A percentile compares a stretch with the other conserved stretches of the same genome.
Evolutionary conservation across 2,329 filamentous ascomycete species (phyloP).

Genomic region (Juglanconis oblonga): DNA sequence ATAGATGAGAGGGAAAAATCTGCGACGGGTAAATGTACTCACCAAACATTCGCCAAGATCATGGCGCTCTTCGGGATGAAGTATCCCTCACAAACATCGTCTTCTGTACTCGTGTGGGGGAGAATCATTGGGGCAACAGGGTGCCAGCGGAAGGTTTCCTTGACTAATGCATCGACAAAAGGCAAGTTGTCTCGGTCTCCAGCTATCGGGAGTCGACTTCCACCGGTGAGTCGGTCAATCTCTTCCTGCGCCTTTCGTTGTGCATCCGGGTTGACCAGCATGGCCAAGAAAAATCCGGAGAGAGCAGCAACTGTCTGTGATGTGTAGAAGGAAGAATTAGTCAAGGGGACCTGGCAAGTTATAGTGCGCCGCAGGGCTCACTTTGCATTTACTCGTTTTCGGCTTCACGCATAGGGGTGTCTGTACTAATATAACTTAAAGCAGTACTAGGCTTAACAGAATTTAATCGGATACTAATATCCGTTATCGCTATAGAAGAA

Average conservation of each 20-base stretch:
- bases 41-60: constrained; percentile 20
- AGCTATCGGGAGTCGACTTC: constrained; percentile 25
- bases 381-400: too few species aligned
- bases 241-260: constrained; percentile 29
- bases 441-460: too few species aligned
- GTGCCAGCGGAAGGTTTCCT: constrained; percentile 30
- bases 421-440: too few species aligned
- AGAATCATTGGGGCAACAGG: constrained; percentile 34
- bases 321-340: too few species aligned
- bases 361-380: too few species aligned
- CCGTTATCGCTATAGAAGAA: too few species aligned
- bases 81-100: constrained; percentile 25
- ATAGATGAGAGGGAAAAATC: not conserved
- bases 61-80: constrained; percentile 27
- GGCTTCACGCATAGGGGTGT: too few species aligned
- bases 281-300: constrained; percentile 42
- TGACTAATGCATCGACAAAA: constrained; percentile 29
- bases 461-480: too few species aligned
- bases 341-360: too few species aligned
- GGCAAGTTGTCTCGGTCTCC: constrained; percentile 27
- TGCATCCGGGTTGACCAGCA: constrained; percentile 43
- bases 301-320: constrained; percentile 30
- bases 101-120: constrained; percentile 34
- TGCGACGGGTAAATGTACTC: not conserved
- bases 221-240: constrained; percentile 24